phyloP scores from a whole-genome alignment of 2,329 filamentous ascomycete genomes.

The Neocatenulostroma microsporum region DNA sequence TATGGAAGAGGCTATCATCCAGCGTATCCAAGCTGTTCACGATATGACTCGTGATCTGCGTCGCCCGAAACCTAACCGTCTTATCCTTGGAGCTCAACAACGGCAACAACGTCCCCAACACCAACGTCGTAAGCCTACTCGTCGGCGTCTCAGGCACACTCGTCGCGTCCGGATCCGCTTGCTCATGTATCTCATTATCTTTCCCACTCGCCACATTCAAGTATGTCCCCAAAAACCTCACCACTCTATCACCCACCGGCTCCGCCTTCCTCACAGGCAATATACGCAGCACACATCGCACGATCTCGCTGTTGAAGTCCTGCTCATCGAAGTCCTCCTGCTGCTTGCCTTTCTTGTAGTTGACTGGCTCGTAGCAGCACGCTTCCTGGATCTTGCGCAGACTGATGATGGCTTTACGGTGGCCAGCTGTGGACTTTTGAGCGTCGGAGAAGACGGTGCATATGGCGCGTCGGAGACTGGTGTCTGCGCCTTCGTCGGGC shows the following conservation, averaged over 20 bases:
- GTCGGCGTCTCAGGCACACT: conserved; percentile 72
- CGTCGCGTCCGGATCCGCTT: conserved; percentile 56
- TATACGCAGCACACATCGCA: conserved; percentile 70
- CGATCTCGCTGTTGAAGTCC: conserved; percentile 80
- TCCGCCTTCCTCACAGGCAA: conserved; percentile 90
- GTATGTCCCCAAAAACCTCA: conserved; percentile 84
- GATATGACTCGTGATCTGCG: conserved; percentile 82
- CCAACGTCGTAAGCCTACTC: conserved; percentile 64
- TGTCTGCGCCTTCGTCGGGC: conserved; percentile 65
- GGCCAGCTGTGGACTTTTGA: conserved; percentile 80
- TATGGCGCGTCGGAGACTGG: conserved; percentile 64
- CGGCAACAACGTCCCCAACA: conserved; percentile 66
- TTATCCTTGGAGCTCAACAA: conserved; percentile 87
- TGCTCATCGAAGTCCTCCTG: conserved; percentile 68
- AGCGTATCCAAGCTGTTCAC: conserved; percentile 89
- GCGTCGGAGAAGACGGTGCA: conserved; percentile 54
- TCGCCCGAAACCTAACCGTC: conserved; percentile 78
- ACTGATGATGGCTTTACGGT: conserved; percentile 80
- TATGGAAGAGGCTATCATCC: conserved; percentile 83
- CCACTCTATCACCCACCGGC: conserved; percentile 71
- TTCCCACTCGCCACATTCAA: conserved; percentile 61
- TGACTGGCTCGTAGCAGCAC: conserved; percentile 54
- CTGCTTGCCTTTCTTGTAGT: conserved; percentile 45
- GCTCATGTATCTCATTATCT: conserved; percentile 34
- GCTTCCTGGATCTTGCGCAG: conserved; percentile 85